Evolutionary conservation across 345 rosid genomes (phyloP).

Genomic region (Citrus inodora): DNA sequence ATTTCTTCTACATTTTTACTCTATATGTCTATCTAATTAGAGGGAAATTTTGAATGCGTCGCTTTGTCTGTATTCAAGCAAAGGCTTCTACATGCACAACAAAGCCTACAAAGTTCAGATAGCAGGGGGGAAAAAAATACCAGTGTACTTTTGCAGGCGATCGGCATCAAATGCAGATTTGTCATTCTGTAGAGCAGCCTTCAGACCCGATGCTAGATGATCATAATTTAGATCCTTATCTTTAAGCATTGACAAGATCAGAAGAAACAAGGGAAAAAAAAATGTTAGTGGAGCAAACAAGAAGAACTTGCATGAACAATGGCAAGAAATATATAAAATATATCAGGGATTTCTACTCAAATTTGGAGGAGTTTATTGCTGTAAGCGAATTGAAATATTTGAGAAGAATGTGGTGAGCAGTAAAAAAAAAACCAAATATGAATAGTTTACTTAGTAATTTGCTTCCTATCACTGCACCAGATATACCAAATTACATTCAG

Average conservation of each 20-base stretch:
- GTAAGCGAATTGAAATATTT: background rate
- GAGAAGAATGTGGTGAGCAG: background rate
- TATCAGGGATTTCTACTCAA: background rate
- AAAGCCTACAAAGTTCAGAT: background rate
- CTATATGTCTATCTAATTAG: background rate
- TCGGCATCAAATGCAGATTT: conserved; percentile 69
- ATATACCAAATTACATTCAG: background rate
- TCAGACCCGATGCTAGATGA: conserved; percentile 62
- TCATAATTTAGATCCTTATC: conserved; percentile 66
- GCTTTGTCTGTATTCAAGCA: background rate
- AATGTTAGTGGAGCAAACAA: background rate
- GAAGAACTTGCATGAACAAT: background rate
- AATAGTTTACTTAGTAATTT: background rate
- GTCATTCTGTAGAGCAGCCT: conserved; percentile 63
- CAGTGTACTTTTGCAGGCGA: conserved; percentile 62
- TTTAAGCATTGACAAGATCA: conserved; percentile 15
- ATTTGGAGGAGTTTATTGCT: background rate
- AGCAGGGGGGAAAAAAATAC: conserved; percentile 18
- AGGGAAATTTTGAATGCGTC: background rate
- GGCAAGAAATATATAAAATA: background rate
- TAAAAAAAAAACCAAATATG: background rate
- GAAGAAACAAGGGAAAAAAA: background rate
- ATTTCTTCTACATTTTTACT: background rate
- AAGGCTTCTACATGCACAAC: background rate
- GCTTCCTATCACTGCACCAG: background rate